Percentiles rank a stretch among this genome's conserved stretches.
Conservation (phyloP, 1,139 yeast species). For the Yarrowia galli region DNA sequence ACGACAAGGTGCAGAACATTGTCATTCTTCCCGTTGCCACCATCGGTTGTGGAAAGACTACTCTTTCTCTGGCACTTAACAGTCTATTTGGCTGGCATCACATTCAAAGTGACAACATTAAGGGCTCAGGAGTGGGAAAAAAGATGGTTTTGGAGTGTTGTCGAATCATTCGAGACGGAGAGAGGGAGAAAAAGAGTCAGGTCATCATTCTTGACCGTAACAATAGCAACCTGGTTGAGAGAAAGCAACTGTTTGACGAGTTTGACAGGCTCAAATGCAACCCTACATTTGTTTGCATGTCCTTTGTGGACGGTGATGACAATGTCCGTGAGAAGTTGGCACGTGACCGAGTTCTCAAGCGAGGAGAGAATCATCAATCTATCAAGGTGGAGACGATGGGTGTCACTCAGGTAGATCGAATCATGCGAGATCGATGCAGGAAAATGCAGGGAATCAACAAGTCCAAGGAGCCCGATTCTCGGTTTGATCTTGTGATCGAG, state of each 20-base stretch:
- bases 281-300: conserved; percentile 65
- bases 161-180: conserved; percentile 50
- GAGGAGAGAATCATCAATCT: conserved; percentile 94
- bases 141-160: conserved; percentile 62
- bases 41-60: conserved; percentile 95
- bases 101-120: conserved; percentile 84
- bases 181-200: conserved; percentile 38
- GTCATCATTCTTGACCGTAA: conserved; percentile 84
- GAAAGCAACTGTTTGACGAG: conserved; percentile 69
- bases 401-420: conserved; percentile 58
- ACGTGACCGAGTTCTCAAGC: conserved; percentile 60
- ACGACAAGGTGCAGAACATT: conserved; percentile 11
- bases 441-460: conserved; percentile 69
- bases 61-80: conserved; percentile 68
- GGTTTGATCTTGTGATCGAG: conserved; percentile 70
- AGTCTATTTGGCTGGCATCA: conserved; percentile 71
- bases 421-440: conserved; percentile 75
- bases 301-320: conserved; percentile 60
- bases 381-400: conserved; percentile 64
- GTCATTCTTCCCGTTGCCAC: conserved; percentile 85
- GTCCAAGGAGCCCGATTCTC: conserved; percentile 63
- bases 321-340: conserved; percentile 57
- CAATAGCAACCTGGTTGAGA: conserved; percentile 74
- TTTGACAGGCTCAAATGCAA: conserved; percentile 50
- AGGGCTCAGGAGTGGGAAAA: conserved; percentile 52